Conservation (phyloP, 305 asterid genomes). For the Fraxinus dipetala region DNA sequence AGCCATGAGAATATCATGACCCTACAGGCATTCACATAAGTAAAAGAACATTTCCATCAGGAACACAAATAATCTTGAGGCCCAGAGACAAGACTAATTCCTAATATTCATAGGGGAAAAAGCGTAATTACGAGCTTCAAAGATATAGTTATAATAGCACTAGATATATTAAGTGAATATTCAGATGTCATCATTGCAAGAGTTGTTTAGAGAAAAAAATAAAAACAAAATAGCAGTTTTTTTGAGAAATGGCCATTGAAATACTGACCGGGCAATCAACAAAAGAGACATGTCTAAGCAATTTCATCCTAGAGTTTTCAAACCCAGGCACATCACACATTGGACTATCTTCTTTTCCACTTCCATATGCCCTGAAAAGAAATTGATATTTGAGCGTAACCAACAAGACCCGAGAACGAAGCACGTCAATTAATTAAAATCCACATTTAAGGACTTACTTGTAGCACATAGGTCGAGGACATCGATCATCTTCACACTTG, state of each 20-base stretch:
- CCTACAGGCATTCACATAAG: conserved; percentile 39
- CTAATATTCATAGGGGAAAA: not conserved
- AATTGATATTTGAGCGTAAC: not conserved
- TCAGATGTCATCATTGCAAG: not conserved
- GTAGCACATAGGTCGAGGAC: conserved; percentile 94
- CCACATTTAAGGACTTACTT: conserved; percentile 53
- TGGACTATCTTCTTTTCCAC: conserved; percentile 93
- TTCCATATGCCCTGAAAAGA: conserved; percentile 82
- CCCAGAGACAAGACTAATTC: not conserved
- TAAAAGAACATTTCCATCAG: conserved; percentile 3
- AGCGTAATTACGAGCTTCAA: not conserved
- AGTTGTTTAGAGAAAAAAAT: not conserved
- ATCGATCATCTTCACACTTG: conserved; percentile 83
- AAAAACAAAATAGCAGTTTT: not conserved
- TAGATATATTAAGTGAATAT: not conserved
- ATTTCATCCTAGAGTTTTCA: conserved; percentile 83
- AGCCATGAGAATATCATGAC: conserved; percentile 99
- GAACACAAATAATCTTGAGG: conserved; percentile 4
- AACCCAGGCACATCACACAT: conserved; percentile 94
- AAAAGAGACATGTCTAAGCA: conserved; percentile 89
- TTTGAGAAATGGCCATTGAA: conserved; percentile 2
- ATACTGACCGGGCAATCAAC: conserved; percentile 92
- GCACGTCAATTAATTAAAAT: conserved; percentile 5
- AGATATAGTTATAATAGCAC: not conserved
- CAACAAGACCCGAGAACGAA: conserved; percentile 13